Evolutionary conservation across 768 basidiomycete species (phyloP), one percentile per base, ranked within the genome.

Genomic region (Kwoniella europaea): DNA sequence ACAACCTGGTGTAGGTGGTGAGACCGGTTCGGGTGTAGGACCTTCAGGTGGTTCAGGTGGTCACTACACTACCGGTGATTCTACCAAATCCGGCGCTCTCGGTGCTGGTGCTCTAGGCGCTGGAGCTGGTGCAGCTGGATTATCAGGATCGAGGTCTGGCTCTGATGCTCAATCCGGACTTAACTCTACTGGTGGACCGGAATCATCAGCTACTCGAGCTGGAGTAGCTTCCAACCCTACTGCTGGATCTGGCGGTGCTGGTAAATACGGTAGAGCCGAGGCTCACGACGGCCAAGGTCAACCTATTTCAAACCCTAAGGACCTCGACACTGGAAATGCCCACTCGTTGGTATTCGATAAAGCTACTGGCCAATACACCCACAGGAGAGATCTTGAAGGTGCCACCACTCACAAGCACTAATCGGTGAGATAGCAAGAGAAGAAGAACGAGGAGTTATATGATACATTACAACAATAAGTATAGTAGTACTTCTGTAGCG

Each of bases 301-400:
- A 44, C 77, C 78, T 35, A 53, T 80, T 35, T 69, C 72, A 56
- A 65, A 80, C 71, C 78, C 77, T 29, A 67, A 79, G 65, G 76
- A 79, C 20, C 69, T 82, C 57, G 80, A 81, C 62, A 76, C 79
- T 50, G 80, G 78, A 20, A 74, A 74, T n/a, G 76, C 73, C 16
- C 82, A 82, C 72, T 69, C 71, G 10, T 67, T 82, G 18, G 82
- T 82, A 55, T 80, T 71, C 65, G 62, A 81, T 35, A 75, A 80
- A 59, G 63, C 72, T 5, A 75, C 72, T 10, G 76, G 77, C 27
- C 78, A 80, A 60, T 82, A 82, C 69, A 73, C 78, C 10, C 82
- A 82, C 71, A 67, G 82, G 53, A 71, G 73, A 13, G 82, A 82
- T 55, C 74, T 80, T 15, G 74, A 80, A 35, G 75, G 68, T 41